Conservation (phyloP, 306 rosid species). For the Quercus dentata region DNA sequence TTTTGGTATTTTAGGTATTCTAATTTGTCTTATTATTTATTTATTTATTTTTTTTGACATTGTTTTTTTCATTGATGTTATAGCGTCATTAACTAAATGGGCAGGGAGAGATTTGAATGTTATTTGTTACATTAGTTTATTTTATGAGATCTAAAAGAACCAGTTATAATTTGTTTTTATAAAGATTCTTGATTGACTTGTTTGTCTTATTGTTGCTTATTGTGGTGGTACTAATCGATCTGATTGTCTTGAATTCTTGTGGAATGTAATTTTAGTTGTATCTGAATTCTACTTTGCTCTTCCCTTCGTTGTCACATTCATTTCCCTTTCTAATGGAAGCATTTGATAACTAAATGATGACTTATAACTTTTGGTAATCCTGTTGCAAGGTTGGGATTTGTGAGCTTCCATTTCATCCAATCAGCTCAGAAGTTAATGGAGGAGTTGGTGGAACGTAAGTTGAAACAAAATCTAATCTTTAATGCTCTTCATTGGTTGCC, state of each 20-base stretch:
- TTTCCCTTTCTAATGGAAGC: conserved; percentile 2
- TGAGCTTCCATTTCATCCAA: conserved; percentile 87
- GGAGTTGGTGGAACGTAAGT: conserved; percentile 99
- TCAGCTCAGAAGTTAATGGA: conserved; percentile 84
- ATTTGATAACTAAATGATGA: conserved; percentile 2
- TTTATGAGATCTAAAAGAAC: neutral
- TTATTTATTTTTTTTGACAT: neutral
- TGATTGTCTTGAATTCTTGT: neutral
- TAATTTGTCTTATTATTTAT: neutral
- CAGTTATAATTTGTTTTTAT: neutral
- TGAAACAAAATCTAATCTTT: neutral
- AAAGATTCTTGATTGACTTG: neutral
- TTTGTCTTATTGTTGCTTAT: neutral
- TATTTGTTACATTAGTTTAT: neutral
- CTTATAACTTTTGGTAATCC: conserved; percentile 20
- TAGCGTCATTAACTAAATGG: neutral
- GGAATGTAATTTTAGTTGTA: neutral
- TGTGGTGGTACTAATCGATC: neutral
- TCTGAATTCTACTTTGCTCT: neutral
- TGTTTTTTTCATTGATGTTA: neutral
- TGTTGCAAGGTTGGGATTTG: conserved; percentile 77
- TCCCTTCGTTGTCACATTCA: neutral
- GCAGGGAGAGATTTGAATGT: neutral
- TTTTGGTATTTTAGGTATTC: neutral
- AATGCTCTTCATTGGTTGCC: neutral